Evolutionary conservation across 2,329 filamentous ascomycete genomes (phyloP).

Genomic region (Aspergillus puulaauensis): DNA sequence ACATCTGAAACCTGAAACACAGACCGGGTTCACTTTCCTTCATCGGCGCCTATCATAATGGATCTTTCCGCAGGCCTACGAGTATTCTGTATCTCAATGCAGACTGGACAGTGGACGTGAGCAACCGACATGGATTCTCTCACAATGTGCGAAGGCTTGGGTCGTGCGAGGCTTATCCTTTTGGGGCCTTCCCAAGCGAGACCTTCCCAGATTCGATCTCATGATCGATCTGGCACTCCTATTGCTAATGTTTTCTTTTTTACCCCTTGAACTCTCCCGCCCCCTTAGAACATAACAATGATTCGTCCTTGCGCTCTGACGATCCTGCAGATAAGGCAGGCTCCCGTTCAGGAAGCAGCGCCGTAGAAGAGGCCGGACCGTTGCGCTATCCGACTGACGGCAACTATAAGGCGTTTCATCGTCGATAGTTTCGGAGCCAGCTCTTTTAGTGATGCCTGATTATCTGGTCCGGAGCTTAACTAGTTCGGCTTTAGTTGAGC

Average conservation of each 20-base stretch:
- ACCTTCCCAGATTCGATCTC: not conserved
- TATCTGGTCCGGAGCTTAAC: conserved; percentile 1
- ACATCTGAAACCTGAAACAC: conserved; percentile 12
- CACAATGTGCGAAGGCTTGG: not conserved
- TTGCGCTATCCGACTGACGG: not conserved
- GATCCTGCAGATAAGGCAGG: not conserved
- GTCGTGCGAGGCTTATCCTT: conserved; percentile 8
- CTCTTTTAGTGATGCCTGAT: not conserved
- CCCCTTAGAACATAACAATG: not conserved
- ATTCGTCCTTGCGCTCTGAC: not conserved
- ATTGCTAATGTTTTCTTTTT: not conserved
- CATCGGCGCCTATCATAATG: not conserved
- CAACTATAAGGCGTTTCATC: not conserved
- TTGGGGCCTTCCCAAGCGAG: conserved; percentile 6
- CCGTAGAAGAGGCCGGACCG: not conserved
- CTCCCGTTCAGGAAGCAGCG: not conserved
- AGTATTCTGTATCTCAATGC: not conserved
- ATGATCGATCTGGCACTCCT: not conserved
- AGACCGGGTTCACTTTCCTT: not conserved
- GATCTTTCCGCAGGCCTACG: not conserved
- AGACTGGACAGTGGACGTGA: not conserved
- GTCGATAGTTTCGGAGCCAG: conserved; percentile 1
- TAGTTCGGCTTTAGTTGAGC: not conserved
- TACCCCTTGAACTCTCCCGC: not conserved
- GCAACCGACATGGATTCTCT: not conserved